Conservation (phyloP, 306 rosid species). For the Boehmeria nivea region DNA sequence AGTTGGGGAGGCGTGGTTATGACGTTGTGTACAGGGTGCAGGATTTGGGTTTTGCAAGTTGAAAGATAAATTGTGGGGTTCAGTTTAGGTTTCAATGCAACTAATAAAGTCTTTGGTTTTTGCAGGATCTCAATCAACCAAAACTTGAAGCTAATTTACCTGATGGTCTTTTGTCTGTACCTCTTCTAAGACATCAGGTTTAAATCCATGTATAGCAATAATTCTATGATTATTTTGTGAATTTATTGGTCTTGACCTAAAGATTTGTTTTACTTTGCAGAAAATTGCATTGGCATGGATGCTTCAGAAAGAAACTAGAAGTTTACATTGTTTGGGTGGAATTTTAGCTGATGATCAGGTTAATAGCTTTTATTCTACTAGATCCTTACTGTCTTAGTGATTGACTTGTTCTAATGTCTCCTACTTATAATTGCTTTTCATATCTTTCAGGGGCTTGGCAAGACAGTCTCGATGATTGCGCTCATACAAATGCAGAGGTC, state of each 20-base stretch:
- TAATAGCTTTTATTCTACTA: slow-evolving; percentile 13
- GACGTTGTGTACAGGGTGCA: too few species aligned
- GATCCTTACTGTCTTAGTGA: slow-evolving; percentile 14
- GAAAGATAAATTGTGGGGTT: background rate
- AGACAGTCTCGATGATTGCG: slow-evolving; percentile 88
- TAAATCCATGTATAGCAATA: slow-evolving; percentile 9
- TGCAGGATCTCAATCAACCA: slow-evolving; percentile 85
- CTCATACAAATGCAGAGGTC: slow-evolving; percentile 78
- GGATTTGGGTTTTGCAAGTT: too few species aligned
- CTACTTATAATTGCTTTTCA: slow-evolving; percentile 16
- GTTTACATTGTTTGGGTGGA: slow-evolving; percentile 96
- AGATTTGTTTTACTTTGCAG: slow-evolving; percentile 41
- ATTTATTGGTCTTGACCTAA: slow-evolving; percentile 12
- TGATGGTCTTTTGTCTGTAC: slow-evolving; percentile 75
- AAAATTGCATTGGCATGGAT: slow-evolving; percentile 96
- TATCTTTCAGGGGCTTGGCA: slow-evolving; percentile 91
- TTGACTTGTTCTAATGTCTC: slow-evolving; percentile 10
- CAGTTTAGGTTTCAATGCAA: background rate
- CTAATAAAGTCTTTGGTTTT: slow-evolving; percentile 18
- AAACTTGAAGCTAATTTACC: slow-evolving; percentile 61
- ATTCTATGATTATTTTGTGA: slow-evolving; percentile 2
- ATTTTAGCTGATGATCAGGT: slow-evolving; percentile 99
- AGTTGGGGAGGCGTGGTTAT: too few species aligned
- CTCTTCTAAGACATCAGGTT: slow-evolving; percentile 96
- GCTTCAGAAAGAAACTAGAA: slow-evolving; percentile 90